phyloP scores from a whole-genome alignment of 2,329 filamentous ascomycete species.

The Byssoonygena ceratinophila region DNA sequence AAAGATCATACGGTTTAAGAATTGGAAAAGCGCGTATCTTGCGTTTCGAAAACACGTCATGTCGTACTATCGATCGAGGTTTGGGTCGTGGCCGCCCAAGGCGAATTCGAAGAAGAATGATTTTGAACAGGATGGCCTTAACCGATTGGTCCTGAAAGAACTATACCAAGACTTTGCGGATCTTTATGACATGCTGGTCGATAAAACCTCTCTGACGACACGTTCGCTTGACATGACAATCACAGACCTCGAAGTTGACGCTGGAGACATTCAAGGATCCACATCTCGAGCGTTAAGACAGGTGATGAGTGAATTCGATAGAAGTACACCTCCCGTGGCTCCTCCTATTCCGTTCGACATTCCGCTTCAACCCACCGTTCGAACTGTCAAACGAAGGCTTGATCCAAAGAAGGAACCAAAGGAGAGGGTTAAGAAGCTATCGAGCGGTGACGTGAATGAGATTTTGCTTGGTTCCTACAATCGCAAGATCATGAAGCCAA shows the following conservation, averaged over 20 bases:
- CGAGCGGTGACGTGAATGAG: conserved; percentile 64
- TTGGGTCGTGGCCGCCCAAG: conserved; percentile 80
- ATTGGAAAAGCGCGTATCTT: conserved; percentile 66
- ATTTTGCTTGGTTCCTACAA: conserved; percentile 77
- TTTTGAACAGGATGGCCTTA: conserved; percentile 75
- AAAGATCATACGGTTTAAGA: conserved; percentile 68
- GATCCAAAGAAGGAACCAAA: conserved; percentile 64
- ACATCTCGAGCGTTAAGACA: conserved; percentile 61
- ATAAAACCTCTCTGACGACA: conserved; percentile 66
- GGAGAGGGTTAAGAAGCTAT: conserved; percentile 59
- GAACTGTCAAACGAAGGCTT: conserved; percentile 54
- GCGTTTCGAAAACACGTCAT: conserved; percentile 65
- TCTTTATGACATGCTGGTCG: conserved; percentile 79
- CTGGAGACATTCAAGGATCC: conserved; percentile 45
- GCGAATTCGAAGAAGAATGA: conserved; percentile 84
- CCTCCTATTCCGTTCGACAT: conserved; percentile 86
- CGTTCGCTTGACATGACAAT: conserved; percentile 60
- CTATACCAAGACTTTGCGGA: conserved; percentile 78
- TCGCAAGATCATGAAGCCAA: conserved; percentile 51
- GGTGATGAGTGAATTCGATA: conserved; percentile 78
- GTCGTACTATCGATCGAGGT: conserved; percentile 56
- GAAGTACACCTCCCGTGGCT: conserved; percentile 75
- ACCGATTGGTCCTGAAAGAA: conserved; percentile 67
- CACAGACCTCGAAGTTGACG: conserved; percentile 42
- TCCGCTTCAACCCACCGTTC: conserved; percentile 63